Conservation (phyloP, 768 basidiomycete genomes). For the Tylopilus balloui region DNA sequence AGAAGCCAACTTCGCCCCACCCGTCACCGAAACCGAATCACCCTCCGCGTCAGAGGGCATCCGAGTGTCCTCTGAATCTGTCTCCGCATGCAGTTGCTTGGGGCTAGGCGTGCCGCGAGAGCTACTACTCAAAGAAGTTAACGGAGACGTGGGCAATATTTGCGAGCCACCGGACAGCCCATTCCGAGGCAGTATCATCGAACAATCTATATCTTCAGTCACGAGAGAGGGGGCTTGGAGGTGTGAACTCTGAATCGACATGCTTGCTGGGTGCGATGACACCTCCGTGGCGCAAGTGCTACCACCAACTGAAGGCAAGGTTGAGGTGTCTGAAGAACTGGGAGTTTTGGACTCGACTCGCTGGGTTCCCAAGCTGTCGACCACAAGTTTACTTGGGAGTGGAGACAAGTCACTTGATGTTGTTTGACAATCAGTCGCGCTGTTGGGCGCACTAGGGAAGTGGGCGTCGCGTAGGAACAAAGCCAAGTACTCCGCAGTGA, state of each 20-base stretch:
- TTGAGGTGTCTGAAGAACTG: background rate
- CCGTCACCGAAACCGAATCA: background rate
- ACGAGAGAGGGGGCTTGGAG: background rate
- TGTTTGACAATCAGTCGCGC: background rate
- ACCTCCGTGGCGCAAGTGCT: background rate
- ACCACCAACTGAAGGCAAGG: background rate
- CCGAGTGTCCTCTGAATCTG: background rate
- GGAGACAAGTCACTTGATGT: background rate
- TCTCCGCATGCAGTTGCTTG: background rate
- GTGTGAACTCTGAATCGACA: background rate
- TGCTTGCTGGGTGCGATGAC: background rate
- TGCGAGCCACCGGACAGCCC: too few relatives aligned
- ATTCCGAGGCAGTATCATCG: too few relatives aligned
- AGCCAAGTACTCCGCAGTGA: conserved; percentile 2
- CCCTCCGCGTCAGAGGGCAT: background rate
- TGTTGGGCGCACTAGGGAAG: background rate
- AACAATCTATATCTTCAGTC: background rate
- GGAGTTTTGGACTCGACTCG: background rate
- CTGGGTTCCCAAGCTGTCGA: background rate
- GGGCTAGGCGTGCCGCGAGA: background rate
- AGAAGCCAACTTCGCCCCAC: background rate
- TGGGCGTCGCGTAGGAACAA: background rate
- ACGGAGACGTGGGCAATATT: background rate
- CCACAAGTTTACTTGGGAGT: background rate
- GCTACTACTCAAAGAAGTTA: background rate